A percentile compares a stretch with the other conserved stretches of the same genome.
These are phyloP conservation scores for Fraxinus velutina DNA, from an alignment of 305 asterid species.

Conservation along the genomic window DNA sequence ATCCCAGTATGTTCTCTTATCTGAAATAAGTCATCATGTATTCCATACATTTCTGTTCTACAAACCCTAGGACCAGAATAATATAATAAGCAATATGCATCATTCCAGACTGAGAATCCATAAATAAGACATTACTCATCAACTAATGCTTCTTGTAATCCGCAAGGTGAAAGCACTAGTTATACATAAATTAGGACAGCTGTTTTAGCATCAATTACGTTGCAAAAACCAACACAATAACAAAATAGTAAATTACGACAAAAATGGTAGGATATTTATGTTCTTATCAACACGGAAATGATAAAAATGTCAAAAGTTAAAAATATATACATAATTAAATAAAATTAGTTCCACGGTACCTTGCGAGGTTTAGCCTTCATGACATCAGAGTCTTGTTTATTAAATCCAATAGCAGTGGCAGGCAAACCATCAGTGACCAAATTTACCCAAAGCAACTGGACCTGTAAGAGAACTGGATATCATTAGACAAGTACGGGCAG, in stretches of 20 bases:
- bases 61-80: not conserved
- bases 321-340: not conserved
- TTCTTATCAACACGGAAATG: not conserved
- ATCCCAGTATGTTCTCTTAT: not conserved
- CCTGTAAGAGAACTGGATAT: slow-evolving; percentile 49
- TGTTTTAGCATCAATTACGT: not conserved
- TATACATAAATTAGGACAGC: slow-evolving; percentile 6
- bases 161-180: not conserved
- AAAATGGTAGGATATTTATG: slow-evolving; percentile 6
- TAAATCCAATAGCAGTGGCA: slow-evolving; percentile 98
- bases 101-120: slow-evolving; percentile 3
- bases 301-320: slow-evolving; percentile 9
- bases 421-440: slow-evolving; percentile 99
- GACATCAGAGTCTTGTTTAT: slow-evolving; percentile 95
- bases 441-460: slow-evolving; percentile 99
- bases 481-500: slow-evolving; percentile 12
- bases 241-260: not conserved
- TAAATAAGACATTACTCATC: not conserved
- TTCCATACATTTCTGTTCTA: not conserved
- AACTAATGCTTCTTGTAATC: slow-evolving; percentile 2
- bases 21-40: slow-evolving; percentile 1
- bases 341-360: slow-evolving; percentile 39
- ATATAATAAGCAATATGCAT: not conserved
- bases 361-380: slow-evolving; percentile 98
- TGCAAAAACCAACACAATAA: slow-evolving; percentile 11